phyloP scores from a whole-genome alignment of 2,329 filamentous ascomycete species.

The Scedosporium dehoogii region DNA sequence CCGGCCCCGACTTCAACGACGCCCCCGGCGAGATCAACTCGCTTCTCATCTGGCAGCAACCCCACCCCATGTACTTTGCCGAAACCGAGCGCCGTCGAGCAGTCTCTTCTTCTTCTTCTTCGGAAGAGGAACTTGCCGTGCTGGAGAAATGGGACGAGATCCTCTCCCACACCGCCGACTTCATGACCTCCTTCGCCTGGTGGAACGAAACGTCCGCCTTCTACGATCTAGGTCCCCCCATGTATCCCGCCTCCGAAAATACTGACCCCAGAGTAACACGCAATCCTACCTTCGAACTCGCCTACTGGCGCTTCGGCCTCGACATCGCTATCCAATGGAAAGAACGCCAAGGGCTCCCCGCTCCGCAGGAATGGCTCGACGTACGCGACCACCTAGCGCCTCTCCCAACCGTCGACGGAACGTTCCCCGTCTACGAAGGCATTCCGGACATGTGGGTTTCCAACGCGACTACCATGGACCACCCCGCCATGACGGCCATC shows the following conservation, averaged over 20 bases:
- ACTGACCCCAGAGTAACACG: conserved; percentile 45
- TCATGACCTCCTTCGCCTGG: conserved; percentile 49
- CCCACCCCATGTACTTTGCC: conserved; percentile 50
- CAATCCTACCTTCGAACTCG: conserved; percentile 50
- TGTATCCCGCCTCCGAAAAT: conserved; percentile 43
- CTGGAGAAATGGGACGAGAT: conserved; percentile 43
- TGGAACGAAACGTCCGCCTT: conserved; percentile 38
- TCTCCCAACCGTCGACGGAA: conserved; percentile 36
- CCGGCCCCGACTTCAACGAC: conserved; percentile 37
- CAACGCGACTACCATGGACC: conserved; percentile 27
- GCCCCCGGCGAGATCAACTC: conserved; percentile 52
- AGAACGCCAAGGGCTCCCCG: conserved; percentile 28
- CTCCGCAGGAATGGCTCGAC: conserved; percentile 33
- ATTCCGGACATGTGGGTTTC: conserved; percentile 30
- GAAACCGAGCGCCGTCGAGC: conserved; percentile 42
- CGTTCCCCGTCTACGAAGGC: conserved; percentile 46
- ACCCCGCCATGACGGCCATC: conserved; percentile 32
- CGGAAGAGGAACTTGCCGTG: conserved; percentile 19
- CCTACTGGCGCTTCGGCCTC: conserved; percentile 53
- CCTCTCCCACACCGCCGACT: conserved; percentile 42
- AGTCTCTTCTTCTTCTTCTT: conserved; percentile 21
- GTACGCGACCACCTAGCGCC: conserved; percentile 43
- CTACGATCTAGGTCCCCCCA: conserved; percentile 39
- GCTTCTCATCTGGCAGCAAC: conserved; percentile 53
- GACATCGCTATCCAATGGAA: conserved; percentile 44